phyloP scores from a whole-genome alignment of 208 protist species.

The Trypanosoma lewisi region DNA sequence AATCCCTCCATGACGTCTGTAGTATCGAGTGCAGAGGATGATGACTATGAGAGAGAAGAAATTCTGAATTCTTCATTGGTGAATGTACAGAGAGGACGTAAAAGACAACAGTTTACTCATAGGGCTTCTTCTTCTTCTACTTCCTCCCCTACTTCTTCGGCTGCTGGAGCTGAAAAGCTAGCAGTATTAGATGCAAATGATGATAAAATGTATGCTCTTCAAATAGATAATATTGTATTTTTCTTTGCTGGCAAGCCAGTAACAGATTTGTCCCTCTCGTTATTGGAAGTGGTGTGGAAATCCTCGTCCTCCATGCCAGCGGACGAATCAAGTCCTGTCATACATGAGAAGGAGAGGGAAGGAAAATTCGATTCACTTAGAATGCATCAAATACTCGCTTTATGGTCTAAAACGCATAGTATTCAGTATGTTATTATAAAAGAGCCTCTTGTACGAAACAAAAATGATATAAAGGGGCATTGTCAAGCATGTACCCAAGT shows the following conservation, averaged over 20 bases:
- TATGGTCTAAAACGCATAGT: conserved; percentile 48
- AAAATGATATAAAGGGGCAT: background rate
- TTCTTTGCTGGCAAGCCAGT: conserved; percentile 20
- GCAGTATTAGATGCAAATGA: background rate
- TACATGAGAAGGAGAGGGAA: background rate
- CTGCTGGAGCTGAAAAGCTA: no score
- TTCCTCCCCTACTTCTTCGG: no score
- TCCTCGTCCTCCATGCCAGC: background rate
- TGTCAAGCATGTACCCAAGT: background rate
- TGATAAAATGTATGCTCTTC: conserved; percentile 6
- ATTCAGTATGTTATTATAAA: conserved; percentile 50
- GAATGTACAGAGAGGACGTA: background rate
- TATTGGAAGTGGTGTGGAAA: conserved; percentile 23
- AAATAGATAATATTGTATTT: conserved; percentile 26
- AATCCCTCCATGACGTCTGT: background rate
- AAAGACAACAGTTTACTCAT: background rate
- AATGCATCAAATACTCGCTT: conserved; percentile 28
- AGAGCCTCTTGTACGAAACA: conserved; percentile 27
- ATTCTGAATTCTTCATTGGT: background rate
- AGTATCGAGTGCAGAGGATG: background rate
- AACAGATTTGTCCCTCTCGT: conserved; percentile 16
- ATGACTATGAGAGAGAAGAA: conserved; percentile 1
- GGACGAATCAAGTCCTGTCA: background rate
- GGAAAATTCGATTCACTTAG: background rate
- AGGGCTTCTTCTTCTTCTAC: background rate